These are phyloP conservation scores for Leishmania braziliensis DNA, from an alignment of 208 protist species.

Conservation along the genomic window DNA sequence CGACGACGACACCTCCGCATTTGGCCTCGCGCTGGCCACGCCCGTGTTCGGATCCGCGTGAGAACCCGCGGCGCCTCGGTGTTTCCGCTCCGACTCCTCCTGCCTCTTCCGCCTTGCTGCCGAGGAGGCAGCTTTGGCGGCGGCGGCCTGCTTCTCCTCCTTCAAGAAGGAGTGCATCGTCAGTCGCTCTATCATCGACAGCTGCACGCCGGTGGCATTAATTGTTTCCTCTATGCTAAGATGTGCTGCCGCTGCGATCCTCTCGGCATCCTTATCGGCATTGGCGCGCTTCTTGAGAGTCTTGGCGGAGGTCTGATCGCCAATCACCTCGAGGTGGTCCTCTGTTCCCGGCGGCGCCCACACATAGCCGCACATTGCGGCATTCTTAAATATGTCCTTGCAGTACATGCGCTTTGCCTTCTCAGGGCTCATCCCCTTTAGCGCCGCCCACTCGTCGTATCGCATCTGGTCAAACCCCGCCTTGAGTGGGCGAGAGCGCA, in stretches of 20 bases:
- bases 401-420: constrained; percentile 86
- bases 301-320: constrained; percentile 36
- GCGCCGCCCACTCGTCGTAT: constrained; percentile 83
- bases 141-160: not conserved
- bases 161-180: constrained; percentile 4
- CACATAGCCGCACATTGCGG: constrained; percentile 35
- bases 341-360: constrained; percentile 40
- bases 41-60: constrained; percentile 1
- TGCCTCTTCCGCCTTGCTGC: not conserved
- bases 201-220: constrained; percentile 15
- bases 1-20: not conserved
- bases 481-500: constrained; percentile 31
- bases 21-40: not conserved
- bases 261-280: constrained; percentile 7
- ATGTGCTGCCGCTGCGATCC: not conserved
- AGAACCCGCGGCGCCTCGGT: not conserved
- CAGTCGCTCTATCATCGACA: constrained; percentile 21
- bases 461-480: constrained; percentile 36
- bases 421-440: constrained; percentile 73
- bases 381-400: constrained; percentile 31
- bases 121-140: not conserved
- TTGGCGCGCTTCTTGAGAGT: constrained; percentile 19
- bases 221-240: constrained; percentile 10
- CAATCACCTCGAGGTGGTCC: constrained; percentile 37
- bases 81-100: not conserved